Conservation (phyloP, 1,284 basidiomycete species). For the Sporisorium scitamineum region DNA sequence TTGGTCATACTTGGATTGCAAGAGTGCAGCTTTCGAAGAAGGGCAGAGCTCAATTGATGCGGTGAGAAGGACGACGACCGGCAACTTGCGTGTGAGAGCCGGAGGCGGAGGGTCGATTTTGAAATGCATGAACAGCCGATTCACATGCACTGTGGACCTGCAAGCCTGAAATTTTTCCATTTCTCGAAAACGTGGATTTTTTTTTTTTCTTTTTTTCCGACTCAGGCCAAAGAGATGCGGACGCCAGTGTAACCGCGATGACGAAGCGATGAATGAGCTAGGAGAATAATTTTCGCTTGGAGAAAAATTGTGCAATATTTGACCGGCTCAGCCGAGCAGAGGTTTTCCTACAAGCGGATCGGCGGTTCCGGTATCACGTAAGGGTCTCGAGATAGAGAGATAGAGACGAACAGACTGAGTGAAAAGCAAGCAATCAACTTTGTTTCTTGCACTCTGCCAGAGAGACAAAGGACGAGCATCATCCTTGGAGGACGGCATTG, state of each 20-base stretch:
- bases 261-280: conserved; percentile 9
- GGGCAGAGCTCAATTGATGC: too few relatives aligned
- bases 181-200: conserved; percentile 4
- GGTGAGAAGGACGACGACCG: conserved; percentile 4
- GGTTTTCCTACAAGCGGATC: conserved; percentile 29
- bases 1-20: too few relatives aligned
- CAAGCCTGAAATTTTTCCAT: not conserved
- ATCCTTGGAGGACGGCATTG: not conserved
- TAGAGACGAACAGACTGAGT: too few relatives aligned
- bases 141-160: conserved; percentile 20
- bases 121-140: conserved; percentile 22
- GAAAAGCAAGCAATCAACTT: not conserved
- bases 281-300: conserved; percentile 30
- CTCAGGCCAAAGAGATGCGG: not conserved
- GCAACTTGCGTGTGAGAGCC: conserved; percentile 17
- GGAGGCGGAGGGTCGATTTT: conserved; percentile 15
- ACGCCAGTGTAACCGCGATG: conserved; percentile 11
- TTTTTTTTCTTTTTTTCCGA: not conserved
- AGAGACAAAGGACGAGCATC: not conserved
- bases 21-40: too few relatives aligned
- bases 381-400: conserved; percentile 9
- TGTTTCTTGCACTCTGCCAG: not conserved
- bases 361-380: conserved; percentile 32
- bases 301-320: conserved; percentile 1
- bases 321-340: conserved; percentile 18